Evolutionary conservation across 805 yeast genomes (phyloP), one percentile per base, ranked within the genome.

Genomic region (Schwanniomyces occidentalis): DNA sequence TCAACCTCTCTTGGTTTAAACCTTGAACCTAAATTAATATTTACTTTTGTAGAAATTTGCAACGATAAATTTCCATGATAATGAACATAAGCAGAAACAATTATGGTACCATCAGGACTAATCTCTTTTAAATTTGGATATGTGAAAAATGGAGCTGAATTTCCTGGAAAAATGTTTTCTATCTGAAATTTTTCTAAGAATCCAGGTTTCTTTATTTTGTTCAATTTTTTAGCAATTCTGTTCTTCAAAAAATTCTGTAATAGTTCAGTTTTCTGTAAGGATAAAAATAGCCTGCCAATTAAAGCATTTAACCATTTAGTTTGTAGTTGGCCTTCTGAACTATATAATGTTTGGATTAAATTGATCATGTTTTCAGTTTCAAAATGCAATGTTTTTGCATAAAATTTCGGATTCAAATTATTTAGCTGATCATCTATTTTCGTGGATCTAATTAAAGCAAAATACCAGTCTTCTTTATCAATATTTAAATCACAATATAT

Each of bases 401-500:
- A 71, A 0, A 76, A 38, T 1, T 69, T 51, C 1, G 97, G 88
- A 37, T 58, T 54, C 13, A 63, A 41, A 4, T 32, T 14, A 7
- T 31, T 35, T 5, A 36, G 33, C 10, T 46, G 19, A 16, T 39
- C 37, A 15, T 45, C 43, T 7, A 59, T 62, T 40, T 82, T 84
- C 0, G 91, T 76, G 1, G 95, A 95, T 37, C 82, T 69, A n/a
- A 91, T 69, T 35, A 93, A 65, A 1, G 86, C 80, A 58, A 88
- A 89, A 55, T 91, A 93, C 85, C 96, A 82, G 55, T 91, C 96
- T 58, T 93, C 99, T 51, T 91, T 91, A 30, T 83, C 89, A 37
- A 73, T 73, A 46, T 89, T 87, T 31, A 79, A 73, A 46, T 88
- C 95, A 27, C 82, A 75, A 56, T 88, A 86, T 3, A 91, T 58